A percentile compares a stretch with the other conserved stretches of the same genome.
phyloP scores from a whole-genome alignment of 805 yeast species.

The Saccharomycopsis sp. region DNA sequence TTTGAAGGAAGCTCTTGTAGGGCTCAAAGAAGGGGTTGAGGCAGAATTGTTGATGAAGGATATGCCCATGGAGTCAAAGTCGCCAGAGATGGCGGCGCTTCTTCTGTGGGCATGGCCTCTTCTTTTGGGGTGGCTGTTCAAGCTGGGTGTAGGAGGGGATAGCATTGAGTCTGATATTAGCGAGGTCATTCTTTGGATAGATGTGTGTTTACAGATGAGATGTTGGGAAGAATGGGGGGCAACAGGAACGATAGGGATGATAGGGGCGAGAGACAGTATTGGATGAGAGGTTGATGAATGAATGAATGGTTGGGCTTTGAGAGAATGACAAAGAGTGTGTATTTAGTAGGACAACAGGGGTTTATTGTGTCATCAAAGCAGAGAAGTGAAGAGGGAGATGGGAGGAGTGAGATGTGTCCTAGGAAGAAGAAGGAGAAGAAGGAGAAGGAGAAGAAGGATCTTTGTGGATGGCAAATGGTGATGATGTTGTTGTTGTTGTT shows the following conservation, averaged over 20 bases:
- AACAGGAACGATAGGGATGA: not conserved
- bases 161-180: not conserved
- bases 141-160: constrained; percentile 1
- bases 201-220: not conserved
- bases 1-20: constrained; percentile 10
- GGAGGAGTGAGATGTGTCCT: no score
- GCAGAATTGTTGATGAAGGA: constrained; percentile 11
- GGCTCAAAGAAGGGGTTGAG: constrained; percentile 8
- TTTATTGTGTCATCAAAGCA: not conserved
- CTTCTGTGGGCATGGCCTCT: constrained; percentile 72
- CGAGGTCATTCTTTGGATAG: not conserved
- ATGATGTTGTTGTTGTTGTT: no score
- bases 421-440: no score
- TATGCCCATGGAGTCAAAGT: constrained; percentile 47
- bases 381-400: no score
- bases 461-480: no score
- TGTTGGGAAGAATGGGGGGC: not conserved
- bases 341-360: no score
- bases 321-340: not conserved
- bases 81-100: constrained; percentile 85
- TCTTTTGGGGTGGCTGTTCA: constrained; percentile 21
- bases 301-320: no score
- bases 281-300: not conserved
- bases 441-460: no score
- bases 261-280: no score